These are phyloP conservation scores for Hawksworthiomyces lignivorus DNA, from an alignment of 2,329 filamentous ascomycete species.

Conservation along the genomic window DNA sequence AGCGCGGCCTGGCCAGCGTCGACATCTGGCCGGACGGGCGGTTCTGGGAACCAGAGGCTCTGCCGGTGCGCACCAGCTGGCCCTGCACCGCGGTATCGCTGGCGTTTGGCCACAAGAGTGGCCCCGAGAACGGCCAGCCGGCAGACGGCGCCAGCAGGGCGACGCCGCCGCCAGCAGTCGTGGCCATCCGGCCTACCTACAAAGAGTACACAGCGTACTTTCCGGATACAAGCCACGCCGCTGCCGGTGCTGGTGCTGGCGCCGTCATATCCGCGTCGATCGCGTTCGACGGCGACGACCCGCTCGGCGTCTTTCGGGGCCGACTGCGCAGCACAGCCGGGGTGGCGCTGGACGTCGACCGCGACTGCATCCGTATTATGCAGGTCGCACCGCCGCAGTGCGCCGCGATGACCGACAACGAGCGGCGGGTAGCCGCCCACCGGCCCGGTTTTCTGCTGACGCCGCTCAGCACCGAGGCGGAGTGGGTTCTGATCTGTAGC, in stretches of 20 bases:
- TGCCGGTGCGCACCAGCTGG: too few relatives aligned
- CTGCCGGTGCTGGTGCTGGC: neutral
- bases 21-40: neutral
- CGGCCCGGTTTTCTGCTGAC: constrained; percentile 4
- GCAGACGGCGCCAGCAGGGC: too few relatives aligned
- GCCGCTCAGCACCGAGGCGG: neutral
- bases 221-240: neutral
- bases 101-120: neutral
- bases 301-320: neutral
- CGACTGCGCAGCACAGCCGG: neutral
- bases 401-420: neutral
- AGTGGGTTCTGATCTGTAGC: constrained; percentile 6
- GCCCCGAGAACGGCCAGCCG: too few relatives aligned
- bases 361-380: neutral
- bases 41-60: neutral
- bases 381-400: neutral
- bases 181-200: neutral
- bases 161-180: neutral
- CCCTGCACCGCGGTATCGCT: neutral
- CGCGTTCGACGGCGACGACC: neutral
- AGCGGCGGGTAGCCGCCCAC: neutral
- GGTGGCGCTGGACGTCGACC: neutral
- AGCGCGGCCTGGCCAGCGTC: neutral
- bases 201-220: neutral
- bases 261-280: too few relatives aligned